These are phyloP conservation scores for Artemisia argyi DNA, from an alignment of 129 eudicot species.

Conservation along the genomic window DNA sequence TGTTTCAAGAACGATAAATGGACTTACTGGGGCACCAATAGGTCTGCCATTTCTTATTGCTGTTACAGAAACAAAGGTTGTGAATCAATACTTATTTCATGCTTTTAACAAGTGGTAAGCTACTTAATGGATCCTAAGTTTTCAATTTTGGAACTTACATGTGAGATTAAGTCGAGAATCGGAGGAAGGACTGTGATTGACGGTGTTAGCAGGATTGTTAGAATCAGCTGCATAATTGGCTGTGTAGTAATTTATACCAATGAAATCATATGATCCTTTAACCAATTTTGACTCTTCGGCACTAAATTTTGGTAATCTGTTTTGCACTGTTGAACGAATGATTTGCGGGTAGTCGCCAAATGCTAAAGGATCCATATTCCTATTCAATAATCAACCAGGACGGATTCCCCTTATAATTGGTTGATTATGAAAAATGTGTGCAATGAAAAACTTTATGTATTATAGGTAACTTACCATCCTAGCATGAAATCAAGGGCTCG, in stretches of 20 bases:
- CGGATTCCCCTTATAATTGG: neutral
- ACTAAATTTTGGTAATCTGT: constrained; percentile 38
- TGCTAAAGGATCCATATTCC: constrained; percentile 40
- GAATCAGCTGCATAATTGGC: constrained; percentile 19
- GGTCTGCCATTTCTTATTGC: constrained; percentile 20
- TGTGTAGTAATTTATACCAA: constrained; percentile 43
- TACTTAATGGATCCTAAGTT: neutral
- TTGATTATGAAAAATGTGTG: neutral
- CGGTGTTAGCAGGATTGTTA: neutral
- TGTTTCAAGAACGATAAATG: neutral
- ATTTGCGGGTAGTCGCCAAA: constrained; percentile 40
- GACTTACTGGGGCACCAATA: constrained; percentile 29
- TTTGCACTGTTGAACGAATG: constrained; percentile 19
- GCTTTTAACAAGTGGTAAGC: neutral
- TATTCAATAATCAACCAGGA: neutral
- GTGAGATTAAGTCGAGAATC: constrained; percentile 23
- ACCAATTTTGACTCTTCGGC: constrained; percentile 22
- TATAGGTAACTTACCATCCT: constrained; percentile 35
- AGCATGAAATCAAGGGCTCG: constrained; percentile 41
- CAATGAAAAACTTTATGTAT: neutral
- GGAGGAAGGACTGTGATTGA: constrained; percentile 22
- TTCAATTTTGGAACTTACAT: neutral
- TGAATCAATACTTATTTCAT: no score
- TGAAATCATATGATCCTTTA: constrained; percentile 40
- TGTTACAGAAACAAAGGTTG: neutral